Conservation (phyloP, 257 asterid species). For the Fraxinus quadrangulata region DNA sequence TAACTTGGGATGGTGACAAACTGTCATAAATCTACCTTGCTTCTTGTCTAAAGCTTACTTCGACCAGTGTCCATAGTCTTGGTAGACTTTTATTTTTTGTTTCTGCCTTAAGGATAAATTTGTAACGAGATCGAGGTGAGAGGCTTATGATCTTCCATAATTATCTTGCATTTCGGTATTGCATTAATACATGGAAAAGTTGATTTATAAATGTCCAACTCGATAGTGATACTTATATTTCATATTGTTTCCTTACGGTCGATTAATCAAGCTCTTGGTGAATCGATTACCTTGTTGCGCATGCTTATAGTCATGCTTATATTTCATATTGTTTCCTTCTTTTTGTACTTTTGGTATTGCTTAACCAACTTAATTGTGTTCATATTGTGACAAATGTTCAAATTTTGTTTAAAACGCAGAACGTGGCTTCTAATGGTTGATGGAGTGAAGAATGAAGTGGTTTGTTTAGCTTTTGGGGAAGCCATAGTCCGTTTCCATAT, state of each 20-base stretch:
- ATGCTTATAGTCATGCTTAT: no score
- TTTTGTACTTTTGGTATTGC: no score
- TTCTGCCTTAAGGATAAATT: not conserved
- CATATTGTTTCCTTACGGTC: not conserved
- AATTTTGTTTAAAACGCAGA: conserved; percentile 32
- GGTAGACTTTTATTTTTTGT: not conserved
- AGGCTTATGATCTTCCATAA: not conserved
- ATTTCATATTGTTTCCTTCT: no score
- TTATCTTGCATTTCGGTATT: not conserved
- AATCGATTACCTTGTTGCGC: not conserved
- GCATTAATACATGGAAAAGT: not conserved
- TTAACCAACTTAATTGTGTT: no score
- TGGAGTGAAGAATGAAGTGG: conserved; percentile 92
- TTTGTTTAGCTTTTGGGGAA: conserved; percentile 97
- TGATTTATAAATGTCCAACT: not conserved
- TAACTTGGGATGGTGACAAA: no score
- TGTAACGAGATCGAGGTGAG: not conserved
- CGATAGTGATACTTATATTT: not conserved
- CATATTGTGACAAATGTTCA: no score
- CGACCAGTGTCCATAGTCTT: no score
- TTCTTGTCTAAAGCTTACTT: no score
- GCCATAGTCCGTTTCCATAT: conserved; percentile 86
- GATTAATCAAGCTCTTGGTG: not conserved
- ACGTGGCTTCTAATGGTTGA: conserved; percentile 77
- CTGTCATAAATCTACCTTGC: no score